Evolutionary conservation across 495 filamentous ascomycete genomes (phyloP).

Genomic region (Hypoxylon fuscum): DNA sequence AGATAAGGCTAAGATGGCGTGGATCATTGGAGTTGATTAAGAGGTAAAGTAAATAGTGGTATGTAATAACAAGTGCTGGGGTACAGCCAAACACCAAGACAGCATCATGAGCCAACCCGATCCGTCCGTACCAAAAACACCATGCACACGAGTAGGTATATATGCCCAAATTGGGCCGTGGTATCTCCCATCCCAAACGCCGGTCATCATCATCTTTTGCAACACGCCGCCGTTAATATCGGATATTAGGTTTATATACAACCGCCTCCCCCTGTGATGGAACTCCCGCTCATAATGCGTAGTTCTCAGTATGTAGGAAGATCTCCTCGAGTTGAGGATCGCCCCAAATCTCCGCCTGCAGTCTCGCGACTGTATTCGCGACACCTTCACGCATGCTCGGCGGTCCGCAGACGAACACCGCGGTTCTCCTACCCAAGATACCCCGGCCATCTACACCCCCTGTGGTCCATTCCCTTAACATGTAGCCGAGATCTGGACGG

Average conservation of each 20-base stretch:
- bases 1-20: too few relatives aligned
- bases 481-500: slow-evolving; percentile 85
- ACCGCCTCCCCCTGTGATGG: slow-evolving; percentile 38
- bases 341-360: slow-evolving; percentile 84
- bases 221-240: not conserved
- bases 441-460: slow-evolving; percentile 64
- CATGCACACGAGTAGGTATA: not conserved
- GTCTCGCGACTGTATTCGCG: slow-evolving; percentile 77
- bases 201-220: not conserved
- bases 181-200: slow-evolving; percentile 13
- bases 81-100: not conserved
- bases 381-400: slow-evolving; percentile 88
- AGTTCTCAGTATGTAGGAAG: slow-evolving; percentile 95
- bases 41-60: not conserved
- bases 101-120: not conserved
- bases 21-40: not conserved
- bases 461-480: slow-evolving; percentile 79
- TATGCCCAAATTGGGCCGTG: not conserved
- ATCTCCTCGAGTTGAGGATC: slow-evolving; percentile 85
- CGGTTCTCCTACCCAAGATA: slow-evolving; percentile 82
- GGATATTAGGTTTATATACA: slow-evolving; percentile 10
- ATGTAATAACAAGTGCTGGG: not conserved
- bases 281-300: slow-evolving; percentile 68
- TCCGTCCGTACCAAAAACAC: not conserved
- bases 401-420: slow-evolving; percentile 94